Base-by-base conservation (phyloP, 1,284 basidiomycete genomes). In the Gymnopus androsaceus region DNA sequence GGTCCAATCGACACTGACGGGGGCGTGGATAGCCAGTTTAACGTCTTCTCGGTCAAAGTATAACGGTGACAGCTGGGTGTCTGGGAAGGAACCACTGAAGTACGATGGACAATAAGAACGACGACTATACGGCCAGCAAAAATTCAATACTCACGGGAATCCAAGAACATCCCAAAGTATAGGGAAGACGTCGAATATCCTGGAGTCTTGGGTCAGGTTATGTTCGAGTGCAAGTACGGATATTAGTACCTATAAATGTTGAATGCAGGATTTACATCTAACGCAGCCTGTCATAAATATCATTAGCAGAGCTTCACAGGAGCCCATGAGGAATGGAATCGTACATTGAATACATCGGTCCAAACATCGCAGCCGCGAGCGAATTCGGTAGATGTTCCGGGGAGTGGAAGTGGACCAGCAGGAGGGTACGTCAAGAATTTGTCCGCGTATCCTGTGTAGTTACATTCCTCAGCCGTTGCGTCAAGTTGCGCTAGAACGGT, bases 101-200 rank as follows among this genome's bases (percentile, higher is more conserved):
- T 15, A 51, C 7, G 50, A 5, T 28, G 14, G 40, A 8, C 31
- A 3, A 11, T 41, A 6, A 38, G 45, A 36, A 40, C 19, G 23
- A 15, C 19, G 30, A 27, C 14, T 25, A 55, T 15, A 21, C 14
- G 25, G 40, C 56, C 3, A 12, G 17, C 38, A 54, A 44, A 27
- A 23, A 37, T 19, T n/a, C 9, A 50, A 25, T 11, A 67, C 80
- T 44, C 63, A 87, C 80, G 88, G 88, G 75, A 87, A 88, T 15
- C 87, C 89, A 34, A 91, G 82, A 5, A 90, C 85, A 60, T 91
- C 88, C 87, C 85, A 90, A 12, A 86, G 71, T 36, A 88, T 62
- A 15, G 69, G 67, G 64, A 65, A 75, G 7, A 82, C 87, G 66
- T 88, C 86, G 67, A 89, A 88, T 51, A 90, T 85, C 31, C 85